Conservation (phyloP, 2,329 filamentous ascomycete species). For the Neophaeococcomyces aloes region DNA sequence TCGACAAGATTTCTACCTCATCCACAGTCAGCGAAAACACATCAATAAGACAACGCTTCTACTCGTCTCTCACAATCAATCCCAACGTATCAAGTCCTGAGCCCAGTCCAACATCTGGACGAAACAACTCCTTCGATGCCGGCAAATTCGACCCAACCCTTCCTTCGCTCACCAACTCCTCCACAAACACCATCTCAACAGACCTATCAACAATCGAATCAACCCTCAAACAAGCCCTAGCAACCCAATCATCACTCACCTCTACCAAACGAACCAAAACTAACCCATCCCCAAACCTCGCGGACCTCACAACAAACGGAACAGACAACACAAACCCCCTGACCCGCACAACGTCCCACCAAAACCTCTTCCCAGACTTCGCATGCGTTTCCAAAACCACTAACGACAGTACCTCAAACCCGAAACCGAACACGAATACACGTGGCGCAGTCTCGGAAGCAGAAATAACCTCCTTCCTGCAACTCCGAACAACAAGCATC, state of each 20-base stretch:
- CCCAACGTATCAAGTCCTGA: background rate
- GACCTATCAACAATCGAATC: slow-evolving; percentile 4
- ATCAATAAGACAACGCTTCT: slow-evolving; percentile 5
- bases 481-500: background rate
- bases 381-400: background rate
- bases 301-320: background rate
- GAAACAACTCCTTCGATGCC: background rate
- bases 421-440: background rate
- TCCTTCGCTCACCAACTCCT: background rate
- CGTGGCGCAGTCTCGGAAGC: background rate
- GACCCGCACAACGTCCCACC: background rate
- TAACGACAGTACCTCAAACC: background rate
- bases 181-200: background rate
- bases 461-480: slow-evolving; percentile 1
- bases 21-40: background rate
- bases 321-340: background rate
- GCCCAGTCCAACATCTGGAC: background rate
- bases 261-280: background rate
- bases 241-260: background rate
- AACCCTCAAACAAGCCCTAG: background rate
- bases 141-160: slow-evolving; percentile 1
- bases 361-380: background rate
- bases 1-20: background rate
- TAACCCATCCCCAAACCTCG: background rate
- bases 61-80: background rate